Base-by-base conservation (phyloP, 257 asterid species). In the Solanum paucissectum region DNA sequence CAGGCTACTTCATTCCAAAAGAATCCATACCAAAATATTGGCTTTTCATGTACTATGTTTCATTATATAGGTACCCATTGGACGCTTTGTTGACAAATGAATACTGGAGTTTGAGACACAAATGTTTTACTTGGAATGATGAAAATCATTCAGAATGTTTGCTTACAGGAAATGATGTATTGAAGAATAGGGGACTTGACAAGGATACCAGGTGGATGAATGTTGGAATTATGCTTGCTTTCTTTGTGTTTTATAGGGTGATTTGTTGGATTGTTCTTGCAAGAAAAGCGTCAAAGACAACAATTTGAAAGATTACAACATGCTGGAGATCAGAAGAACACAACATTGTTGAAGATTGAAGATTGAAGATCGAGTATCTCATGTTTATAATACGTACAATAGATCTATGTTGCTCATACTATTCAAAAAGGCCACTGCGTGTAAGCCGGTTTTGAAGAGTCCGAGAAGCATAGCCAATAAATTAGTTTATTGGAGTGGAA, bases 21-120 rank as follows among this genome's bases (percentile, higher is more conserved):
- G 97, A 93, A 81, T 87, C 90, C 87, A 96, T 96, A 21, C 99
- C 99, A 7, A 96, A 91, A 83, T 96, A 95, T 87, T 95, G 99
- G 99, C 85, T 95, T 71, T 92, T 96, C 90, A 96, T 96, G 99
- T 96, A 96, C 86, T 95, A 96, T 55, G 94, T 96, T 52, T 96
- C 99, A 3, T 93, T 96, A 4, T 96, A 96, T 90, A 87, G 99
- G 94, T 95, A 96, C 87, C 98, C 99, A 5, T 87, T 96, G 88
- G 99, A 96, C 88, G 92, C 95, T 3, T 88, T 96, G 85, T 88
- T 96, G 33, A 89, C 92, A 5, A 96, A 96, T 74, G 99, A 96
- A 84, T 96, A 96, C 23, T 95, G 98, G 99, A 92, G 94, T 75
- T 88, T 91, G 82, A 93, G 94, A 88, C 87, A 81, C 14, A 93